Evolutionary conservation across 2,329 filamentous ascomycete species (phyloP), one percentile per base, ranked within the genome.

Genomic region (Venturia nashicola): DNA sequence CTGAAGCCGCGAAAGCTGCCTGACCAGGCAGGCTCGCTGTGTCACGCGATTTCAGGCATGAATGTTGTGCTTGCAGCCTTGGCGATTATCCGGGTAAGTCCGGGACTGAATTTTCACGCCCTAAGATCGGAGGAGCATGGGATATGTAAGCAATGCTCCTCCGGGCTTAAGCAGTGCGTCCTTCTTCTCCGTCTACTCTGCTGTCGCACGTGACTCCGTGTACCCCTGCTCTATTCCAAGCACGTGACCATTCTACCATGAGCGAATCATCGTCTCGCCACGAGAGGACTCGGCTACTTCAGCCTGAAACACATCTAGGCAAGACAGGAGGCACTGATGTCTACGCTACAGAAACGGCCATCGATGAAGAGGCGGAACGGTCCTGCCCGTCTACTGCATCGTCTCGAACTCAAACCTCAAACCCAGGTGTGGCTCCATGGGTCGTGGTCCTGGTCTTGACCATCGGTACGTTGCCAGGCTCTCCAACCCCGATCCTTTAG

Each of bases 391-490:
- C 59, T 18, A 32, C 39, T 32, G 27, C 59, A 27, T 60, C 57
- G 16, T 42, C 39, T 23, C 6, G 9, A 23, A 27, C 8, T 32
- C 39, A n/a, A 8, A 27, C 36, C 16, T 61, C 43, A 20, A 32
- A 5, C 12, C 39, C n/a, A 43, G 12, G 27, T 1, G 36, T 61
- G 8, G 39, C 61, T 5, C 61, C 61, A 23, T 27, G 34, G 2
- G 32, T 54, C 36, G 34, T 62, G 16, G 61, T 62, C 9, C 20
- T 62, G 8, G 61, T 62, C 23, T 42, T 62, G 20, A 36, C 46
- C 8, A 54, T 54, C 8, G 61, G 61, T 62, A 36, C 2, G 60
- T 48, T 20, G 7, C n/a, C 23, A 16, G 36, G 61, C 34, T 48
- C 3, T 14, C 3, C 18, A 23, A 16, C 1, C 16, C 18, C 0